A percentile compares a stretch with the other conserved stretches of the same genome.
These are phyloP conservation scores for Adansonia madagascariensis DNA, from an alignment of 441 rosid species.

Conservation along the genomic window DNA sequence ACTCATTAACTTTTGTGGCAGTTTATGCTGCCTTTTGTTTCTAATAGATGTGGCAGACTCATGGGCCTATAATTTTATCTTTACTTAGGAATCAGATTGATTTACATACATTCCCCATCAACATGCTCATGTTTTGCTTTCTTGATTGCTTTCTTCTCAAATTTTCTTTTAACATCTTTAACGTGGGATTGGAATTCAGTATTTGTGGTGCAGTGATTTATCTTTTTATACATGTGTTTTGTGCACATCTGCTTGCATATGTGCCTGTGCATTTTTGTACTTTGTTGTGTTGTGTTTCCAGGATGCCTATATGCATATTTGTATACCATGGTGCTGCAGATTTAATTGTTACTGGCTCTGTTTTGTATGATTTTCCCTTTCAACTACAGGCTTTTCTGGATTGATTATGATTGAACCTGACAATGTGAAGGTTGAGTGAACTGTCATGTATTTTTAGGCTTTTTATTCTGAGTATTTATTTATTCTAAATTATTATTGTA, in stretches of 20 bases:
- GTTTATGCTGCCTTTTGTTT: constrained; percentile 3
- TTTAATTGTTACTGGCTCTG: not conserved
- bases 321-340: not conserved
- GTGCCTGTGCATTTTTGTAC: not conserved
- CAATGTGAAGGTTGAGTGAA: not conserved
- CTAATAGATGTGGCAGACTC: not conserved
- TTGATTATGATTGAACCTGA: constrained; percentile 9
- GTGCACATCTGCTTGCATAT: not conserved
- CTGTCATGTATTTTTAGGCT: not conserved
- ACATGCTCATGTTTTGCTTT: not conserved
- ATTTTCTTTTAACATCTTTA: not conserved
- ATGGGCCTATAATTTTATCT: not conserved
- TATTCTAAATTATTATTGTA: not conserved
- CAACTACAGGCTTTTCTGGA: not conserved
- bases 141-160: not conserved
- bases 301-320: not conserved
- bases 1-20: not conserved
- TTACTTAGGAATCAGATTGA: constrained; percentile 1
- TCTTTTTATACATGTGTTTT: not conserved
- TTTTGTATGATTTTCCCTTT: too few relatives aligned
- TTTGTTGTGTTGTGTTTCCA: not conserved
- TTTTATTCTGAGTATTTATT: not conserved
- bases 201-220: not conserved
- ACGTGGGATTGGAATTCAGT: not conserved
- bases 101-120: not conserved